A percentile compares a stretch with the other conserved stretches of the same genome.
Evolutionary conservation across 2,329 filamentous ascomycete species (phyloP).

Genomic region (Simplicillium aogashimaense): DNA sequence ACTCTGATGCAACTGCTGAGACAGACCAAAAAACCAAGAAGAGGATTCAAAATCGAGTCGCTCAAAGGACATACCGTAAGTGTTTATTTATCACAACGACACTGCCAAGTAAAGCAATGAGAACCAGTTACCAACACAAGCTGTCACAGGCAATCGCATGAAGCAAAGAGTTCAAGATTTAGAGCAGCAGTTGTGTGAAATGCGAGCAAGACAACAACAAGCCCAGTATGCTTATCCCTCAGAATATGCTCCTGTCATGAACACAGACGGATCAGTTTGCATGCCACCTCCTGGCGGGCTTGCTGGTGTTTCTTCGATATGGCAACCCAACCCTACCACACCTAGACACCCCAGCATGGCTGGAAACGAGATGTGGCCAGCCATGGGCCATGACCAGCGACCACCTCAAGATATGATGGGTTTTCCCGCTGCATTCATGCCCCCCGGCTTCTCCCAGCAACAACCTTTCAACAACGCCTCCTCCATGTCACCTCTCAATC

Average conservation of each 20-base stretch:
- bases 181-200: slow-evolving; percentile 7
- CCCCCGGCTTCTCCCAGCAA: slow-evolving; percentile 2
- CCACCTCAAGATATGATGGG: too few species aligned
- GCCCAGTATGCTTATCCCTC: slow-evolving; percentile 3
- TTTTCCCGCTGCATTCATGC: background rate
- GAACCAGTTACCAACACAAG: slow-evolving; percentile 1
- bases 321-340: slow-evolving; percentile 3
- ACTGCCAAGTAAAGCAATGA: background rate
- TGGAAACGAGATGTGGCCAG: slow-evolving; percentile 5
- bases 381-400: slow-evolving; percentile 1
- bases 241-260: slow-evolving; percentile 1
- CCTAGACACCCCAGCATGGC: slow-evolving; percentile 4
- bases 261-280: slow-evolving; percentile 3
- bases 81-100: slow-evolving; percentile 1
- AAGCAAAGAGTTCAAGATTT: slow-evolving; percentile 8
- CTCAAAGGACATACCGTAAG: slow-evolving; percentile 21
- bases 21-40: slow-evolving; percentile 18
- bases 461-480: slow-evolving; percentile 1
- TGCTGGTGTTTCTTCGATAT: background rate
- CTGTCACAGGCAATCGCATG: slow-evolving; percentile 2
- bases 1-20: slow-evolving; percentile 2
- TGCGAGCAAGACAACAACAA: slow-evolving; percentile 7
- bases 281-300: background rate
- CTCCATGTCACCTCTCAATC: background rate
- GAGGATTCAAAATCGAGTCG: slow-evolving; percentile 20